Base-by-base conservation (phyloP, 2,329 filamentous ascomycete species). In the Biscogniauxia sp. region DNA sequence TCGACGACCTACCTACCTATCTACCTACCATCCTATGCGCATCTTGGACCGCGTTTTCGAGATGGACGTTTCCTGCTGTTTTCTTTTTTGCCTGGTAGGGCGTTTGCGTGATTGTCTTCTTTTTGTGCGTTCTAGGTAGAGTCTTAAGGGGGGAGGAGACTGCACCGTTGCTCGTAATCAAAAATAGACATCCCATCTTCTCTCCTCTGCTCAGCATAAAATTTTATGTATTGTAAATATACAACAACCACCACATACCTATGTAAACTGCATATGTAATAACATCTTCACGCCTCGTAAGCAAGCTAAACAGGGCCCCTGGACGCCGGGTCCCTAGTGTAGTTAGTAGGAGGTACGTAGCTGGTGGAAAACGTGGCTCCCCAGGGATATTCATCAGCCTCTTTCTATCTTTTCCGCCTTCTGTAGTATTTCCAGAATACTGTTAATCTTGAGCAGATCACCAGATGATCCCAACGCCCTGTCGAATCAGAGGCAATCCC, bases 371-470 rank as follows among this genome's bases (percentile, higher is more conserved):
- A 45, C 37, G 37, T 45, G 37, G 37, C 37, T 45, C 37, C 37
- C 37, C 37, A 45, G 37, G 37, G 37, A 45, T 45, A 45, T 26
- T 54, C 52, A 20, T 54, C 20, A 53, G 51, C 51, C 51, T 53
- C n/a, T 28, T 58, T 64, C 61, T 59, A 59, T 51, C 51, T 52
- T 65, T 11, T 49, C 60, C 51, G 19, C 59, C 52, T 61, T 56
- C 50, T 50, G 50, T 58, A 62, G 61, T 55, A 61, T 32, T 61
- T 56, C 54, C 59, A 61, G 61, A 63, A 63, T 61, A 59, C 53
- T 17, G 56, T 57, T 53, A 53, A 45, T 45, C 41, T 52, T 63
- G 64, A 63, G 64, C 61, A 55, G 64, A 66, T 66, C 64, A 63
- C 61, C 60, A 37, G 53, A 51, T 65, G 64, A 61, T 53, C 61